Evolutionary conservation across 2,329 filamentous ascomycete species (phyloP), one percentile per base, ranked within the genome.

Genomic region (Colletotrichum cordylinicola): DNA sequence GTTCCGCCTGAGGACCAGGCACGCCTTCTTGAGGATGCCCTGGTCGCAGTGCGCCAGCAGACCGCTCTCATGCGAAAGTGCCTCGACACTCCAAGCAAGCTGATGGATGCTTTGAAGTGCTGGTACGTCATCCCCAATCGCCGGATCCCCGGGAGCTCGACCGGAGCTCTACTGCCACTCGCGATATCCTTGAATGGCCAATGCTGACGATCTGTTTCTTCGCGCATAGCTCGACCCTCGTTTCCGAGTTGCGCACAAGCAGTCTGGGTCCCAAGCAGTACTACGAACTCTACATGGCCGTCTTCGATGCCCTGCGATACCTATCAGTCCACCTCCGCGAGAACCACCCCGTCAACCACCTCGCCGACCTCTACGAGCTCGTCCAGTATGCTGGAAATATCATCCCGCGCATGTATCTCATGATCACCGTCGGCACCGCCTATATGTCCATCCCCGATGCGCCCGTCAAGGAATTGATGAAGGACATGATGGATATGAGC

Each of bases 401-500:
- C 79, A 94, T 99, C 75, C 97, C 97, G 29, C 93, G 97, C 79
- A 89, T 99, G 77, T 99, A 99, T 84, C 93, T 99, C 76, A 99
- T 99, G 98, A 97, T 99, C 82, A 99, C 98, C 0, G 98, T 99
- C 52, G 97, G 97, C 74, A 99, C 97, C 4, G 98, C 98, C 65
- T 99, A 99, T 88, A 99, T 99, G 97, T 94, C 95, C 31, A 98
- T 99, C 82, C 94, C 97, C 82, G 97, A 98, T 90, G 97, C 98
- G 74, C 97, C 97, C 1, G 97, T 99, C 80, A 99, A 99, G 87
- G 97, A 99, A 88, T 95, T 99, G 78, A 99, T 99, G 97, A 99
- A 99, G 87, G 97, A 99, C 85, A 99, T 99, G 97, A 99, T 99
- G 97, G 97, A 99, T 86, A 99, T 99, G 97, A 98, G 96, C 86